A percentile compares a stretch with the other conserved stretches of the same genome.
Evolutionary conservation across 2,329 filamentous ascomycete genomes (phyloP).

Genomic region (Pseudocercospora vitis): DNA sequence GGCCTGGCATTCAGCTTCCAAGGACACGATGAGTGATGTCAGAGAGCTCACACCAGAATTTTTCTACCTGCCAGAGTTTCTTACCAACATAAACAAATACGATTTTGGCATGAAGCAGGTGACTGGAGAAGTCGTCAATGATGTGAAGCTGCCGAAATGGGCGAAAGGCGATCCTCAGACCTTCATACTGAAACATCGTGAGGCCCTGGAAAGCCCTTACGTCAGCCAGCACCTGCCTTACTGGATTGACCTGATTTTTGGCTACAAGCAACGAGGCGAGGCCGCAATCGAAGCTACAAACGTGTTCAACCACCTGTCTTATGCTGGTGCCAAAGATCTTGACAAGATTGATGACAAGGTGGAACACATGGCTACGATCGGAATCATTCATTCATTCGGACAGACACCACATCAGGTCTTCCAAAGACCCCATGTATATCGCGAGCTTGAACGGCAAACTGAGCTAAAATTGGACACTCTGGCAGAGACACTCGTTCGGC

Average conservation of each 20-base stretch:
- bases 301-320: conserved; percentile 94
- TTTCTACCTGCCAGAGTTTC: conserved; percentile 92
- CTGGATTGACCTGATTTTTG: conserved; percentile 97
- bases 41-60: conserved; percentile 95
- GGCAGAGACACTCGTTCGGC: conserved; percentile 71
- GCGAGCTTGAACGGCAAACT: conserved; percentile 62
- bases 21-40: conserved; percentile 89
- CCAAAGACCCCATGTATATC: conserved; percentile 72
- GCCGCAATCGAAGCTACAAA: conserved; percentile 88
- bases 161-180: conserved; percentile 94
- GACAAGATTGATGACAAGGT: conserved; percentile 87
- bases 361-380: conserved; percentile 83
- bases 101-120: conserved; percentile 89
- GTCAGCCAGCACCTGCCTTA: conserved; percentile 86
- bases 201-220: conserved; percentile 89
- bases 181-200: conserved; percentile 93
- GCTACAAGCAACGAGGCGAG: conserved; percentile 89
- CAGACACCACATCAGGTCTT: conserved; percentile 97
- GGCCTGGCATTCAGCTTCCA: conserved; percentile 86
- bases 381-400: conserved; percentile 97
- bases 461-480: conserved; percentile 71
- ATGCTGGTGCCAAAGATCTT: conserved; percentile 87
- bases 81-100: conserved; percentile 91
- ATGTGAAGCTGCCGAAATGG: conserved; percentile 90
- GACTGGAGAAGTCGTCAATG: conserved; percentile 73